Evolutionary conservation across 768 basidiomycete genomes (phyloP), one percentile per base, ranked within the genome.

Genomic region (Naematelia encephala): DNA sequence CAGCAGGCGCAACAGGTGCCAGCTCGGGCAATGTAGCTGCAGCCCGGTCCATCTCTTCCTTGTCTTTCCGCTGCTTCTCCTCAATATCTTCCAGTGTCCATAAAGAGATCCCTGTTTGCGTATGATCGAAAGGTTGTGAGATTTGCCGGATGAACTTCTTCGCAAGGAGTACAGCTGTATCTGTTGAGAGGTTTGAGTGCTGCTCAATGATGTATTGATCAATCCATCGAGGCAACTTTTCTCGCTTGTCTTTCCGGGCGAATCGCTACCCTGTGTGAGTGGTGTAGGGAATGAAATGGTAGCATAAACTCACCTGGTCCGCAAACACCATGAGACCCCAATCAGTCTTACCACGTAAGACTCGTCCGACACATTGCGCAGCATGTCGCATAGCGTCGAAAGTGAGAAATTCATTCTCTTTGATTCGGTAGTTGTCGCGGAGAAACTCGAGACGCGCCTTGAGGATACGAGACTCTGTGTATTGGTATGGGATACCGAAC

Each of bases 291-390:
- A 27, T 1, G 2, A 4, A 23, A 50, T 22, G 30, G 12, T n/a
- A 66, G 74, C 47, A 28, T 1, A 21, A 22, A 59, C 68, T 54
- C 30, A 92, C 96, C 85, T 94, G 96, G 78, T 99, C 96, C 0
- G 96, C 96, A 75, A 99, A 99, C 11, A 98, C 86, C 96, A 99
- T 99, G 69, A 99, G 78, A 29, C 96, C 96, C 90, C 96, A 99
- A 78, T 99, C 96, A 2, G 96, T 98, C 81, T 99, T 99, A 64
- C 96, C 96, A 51, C 96, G 86, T 76, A 99, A 78, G 25, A 94
- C 96, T 65, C 96, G 91, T 23, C 96, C 96, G 5, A 99, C 94
- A 77, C 96, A 99, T 73, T 99, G 96, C 13, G 96, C 96, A 5
- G 96, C 96, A 72, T 96, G 98, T 56, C 96, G 86, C 91, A 99